Evolutionary conservation across 2,329 filamentous ascomycete genomes (phyloP), one percentile per base, ranked within the genome.

Genomic region (Acarospora socialis): DNA sequence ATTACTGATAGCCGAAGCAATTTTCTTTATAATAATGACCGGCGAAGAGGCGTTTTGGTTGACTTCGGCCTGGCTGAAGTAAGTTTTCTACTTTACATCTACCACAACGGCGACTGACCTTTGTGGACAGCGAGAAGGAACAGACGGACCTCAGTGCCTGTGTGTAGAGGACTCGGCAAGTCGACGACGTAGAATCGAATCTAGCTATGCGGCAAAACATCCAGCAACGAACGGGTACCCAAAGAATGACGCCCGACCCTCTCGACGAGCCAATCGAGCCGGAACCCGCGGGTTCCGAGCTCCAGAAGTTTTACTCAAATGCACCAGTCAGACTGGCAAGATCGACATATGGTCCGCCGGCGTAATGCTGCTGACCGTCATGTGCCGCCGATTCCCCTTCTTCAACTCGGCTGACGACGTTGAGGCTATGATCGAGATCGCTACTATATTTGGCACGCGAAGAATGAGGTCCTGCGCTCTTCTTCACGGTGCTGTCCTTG

Each of bases 321-420:
- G 90, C 59, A 94, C 86, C 0, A 79, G 84, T 41, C 90, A 98
- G 54, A 92, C 79, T 3, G 87, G 81, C 25, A 79, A 87, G 45
- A 90, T 98, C 44, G 90, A 98, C 52, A 79, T 98, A 43, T 98
- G 90, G 90, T 93, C 83, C 15, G 86, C 78, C 0, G 90, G 90
- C 24, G 86, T 98, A n/a, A 92, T 98, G 34, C 68, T 98, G 2
- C 65, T 98, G n/a, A 98, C 90, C 1, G 79, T 98, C 41, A 65
- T 98, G 9, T 87, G 81, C 23, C 79, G 80, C 35, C 76, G 90
- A 3, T 98, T 98, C 47, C 90, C 90, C 1, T 98, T 98, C 58
- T 98, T 98, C 66, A 94, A 98, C 58, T 92, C 82, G 27, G 79
- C 84, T n/a, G 90, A 98, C 53, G 90, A 98, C 47, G 80, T 98